These are phyloP conservation scores for Tetrapisispora taiwanensis DNA, from an alignment of 805 yeast genomes.

Conservation along the genomic window DNA sequence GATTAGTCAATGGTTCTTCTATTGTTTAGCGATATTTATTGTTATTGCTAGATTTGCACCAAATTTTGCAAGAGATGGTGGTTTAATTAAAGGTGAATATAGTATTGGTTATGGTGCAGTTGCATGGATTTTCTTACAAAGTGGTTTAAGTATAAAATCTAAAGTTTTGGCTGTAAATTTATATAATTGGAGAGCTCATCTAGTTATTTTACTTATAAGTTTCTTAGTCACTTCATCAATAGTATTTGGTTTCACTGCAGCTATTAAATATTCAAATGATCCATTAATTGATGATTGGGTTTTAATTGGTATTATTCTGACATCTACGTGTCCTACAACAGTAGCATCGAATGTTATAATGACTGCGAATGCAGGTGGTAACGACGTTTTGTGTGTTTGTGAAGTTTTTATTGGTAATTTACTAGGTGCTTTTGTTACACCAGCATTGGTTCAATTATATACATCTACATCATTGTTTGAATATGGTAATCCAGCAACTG, in stretches of 20 bases:
- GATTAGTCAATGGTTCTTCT: conserved; percentile 61
- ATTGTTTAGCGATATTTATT: conserved; percentile 59
- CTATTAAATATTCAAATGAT: conserved; percentile 50
- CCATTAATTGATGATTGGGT: conserved; percentile 62
- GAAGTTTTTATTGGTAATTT: conserved; percentile 81
- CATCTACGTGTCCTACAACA: conserved; percentile 85
- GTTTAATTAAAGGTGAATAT: conserved; percentile 63
- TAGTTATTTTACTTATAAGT: conserved; percentile 54
- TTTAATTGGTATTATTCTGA: conserved; percentile 69
- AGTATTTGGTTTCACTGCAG: conserved; percentile 63
- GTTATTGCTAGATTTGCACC: conserved; percentile 74
- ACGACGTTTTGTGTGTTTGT: conserved; percentile 64
- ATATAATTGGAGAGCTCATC: conserved; percentile 74
- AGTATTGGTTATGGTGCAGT: conserved; percentile 80
- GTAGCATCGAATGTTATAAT: conserved; percentile 87
- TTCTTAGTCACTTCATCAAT: conserved; percentile 63
- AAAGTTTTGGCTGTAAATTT: conserved; percentile 50
- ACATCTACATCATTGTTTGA: conserved; percentile 44
- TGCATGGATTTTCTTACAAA: conserved; percentile 70
- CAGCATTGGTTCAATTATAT: conserved; percentile 72
- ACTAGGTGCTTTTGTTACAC: conserved; percentile 79
- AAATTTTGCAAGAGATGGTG: conserved; percentile 74
- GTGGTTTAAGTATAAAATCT: conserved; percentile 72
- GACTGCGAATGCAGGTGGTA: conserved; percentile 81
- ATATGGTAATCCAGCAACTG: conserved; percentile 73